Evolutionary conservation across 805 yeast species (phyloP).

Genomic region (Saturnispora silvae): DNA sequence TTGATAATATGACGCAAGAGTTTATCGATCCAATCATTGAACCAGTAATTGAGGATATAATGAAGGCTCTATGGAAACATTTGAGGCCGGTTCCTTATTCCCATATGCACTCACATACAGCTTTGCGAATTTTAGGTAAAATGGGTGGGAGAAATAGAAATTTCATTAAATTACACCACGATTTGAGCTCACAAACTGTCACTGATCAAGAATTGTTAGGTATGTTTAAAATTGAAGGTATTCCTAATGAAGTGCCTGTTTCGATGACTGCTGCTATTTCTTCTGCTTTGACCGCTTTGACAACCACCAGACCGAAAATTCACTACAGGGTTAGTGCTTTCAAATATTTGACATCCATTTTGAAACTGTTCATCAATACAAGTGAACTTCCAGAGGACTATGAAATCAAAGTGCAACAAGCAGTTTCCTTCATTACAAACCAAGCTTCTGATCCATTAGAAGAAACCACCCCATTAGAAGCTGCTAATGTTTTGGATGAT

Average conservation of each 20-base stretch:
- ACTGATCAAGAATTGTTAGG: conserved; percentile 63
- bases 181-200: conserved; percentile 41
- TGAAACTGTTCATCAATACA: conserved; percentile 57
- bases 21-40: conserved; percentile 95
- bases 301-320: conserved; percentile 49
- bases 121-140: conserved; percentile 86
- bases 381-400: conserved; percentile 37
- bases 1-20: conserved; percentile 91
- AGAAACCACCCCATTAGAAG: conserved; percentile 20
- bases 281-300: conserved; percentile 66
- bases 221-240: conserved; percentile 59
- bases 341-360: conserved; percentile 53
- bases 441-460: conserved; percentile 20
- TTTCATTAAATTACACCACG: conserved; percentile 66
- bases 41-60: conserved; percentile 90
- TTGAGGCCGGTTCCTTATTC: conserved; percentile 86
- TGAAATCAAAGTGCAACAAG: conserved; percentile 35
- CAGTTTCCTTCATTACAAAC: conserved; percentile 34
- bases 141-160: conserved; percentile 92
- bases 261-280: conserved; percentile 76
- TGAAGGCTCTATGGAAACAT: conserved; percentile 87
- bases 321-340: conserved; percentile 74
- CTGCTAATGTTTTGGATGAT: conserved; percentile 36
- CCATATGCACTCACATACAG: conserved; percentile 91
- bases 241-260: conserved; percentile 50